Evolutionary conservation across 306 rosid species (phyloP).

Genomic region (Mimosa bimucronata): DNA sequence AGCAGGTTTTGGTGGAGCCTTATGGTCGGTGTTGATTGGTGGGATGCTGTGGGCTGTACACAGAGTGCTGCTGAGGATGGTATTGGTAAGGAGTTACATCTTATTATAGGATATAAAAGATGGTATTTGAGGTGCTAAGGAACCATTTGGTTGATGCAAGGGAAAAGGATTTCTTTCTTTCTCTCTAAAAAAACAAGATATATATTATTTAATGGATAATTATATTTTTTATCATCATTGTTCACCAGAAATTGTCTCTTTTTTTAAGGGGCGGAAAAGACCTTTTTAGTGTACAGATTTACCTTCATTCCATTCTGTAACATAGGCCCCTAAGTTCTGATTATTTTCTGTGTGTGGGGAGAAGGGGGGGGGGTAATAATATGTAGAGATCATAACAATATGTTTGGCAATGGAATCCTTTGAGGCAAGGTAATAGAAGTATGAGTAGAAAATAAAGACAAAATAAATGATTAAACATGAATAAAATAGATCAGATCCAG

Average conservation of each 20-base stretch:
- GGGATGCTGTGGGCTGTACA: slow-evolving; percentile 99
- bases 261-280: neutral
- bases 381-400: neutral
- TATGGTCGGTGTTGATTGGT: slow-evolving; percentile 99
- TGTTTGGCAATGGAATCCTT: neutral
- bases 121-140: neutral
- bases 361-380: neutral
- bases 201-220: neutral
- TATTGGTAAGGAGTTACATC: slow-evolving; percentile 65
- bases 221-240: neutral
- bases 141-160: neutral
- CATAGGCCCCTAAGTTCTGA: neutral
- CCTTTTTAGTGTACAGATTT: neutral
- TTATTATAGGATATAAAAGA: neutral
- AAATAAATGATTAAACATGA: neutral
- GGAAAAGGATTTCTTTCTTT: neutral
- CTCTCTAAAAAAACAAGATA: neutral
- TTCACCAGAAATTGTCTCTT: neutral
- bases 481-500: neutral
- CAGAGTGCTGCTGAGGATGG: slow-evolving; percentile 99
- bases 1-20: slow-evolving; percentile 99
- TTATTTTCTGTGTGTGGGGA: neutral
- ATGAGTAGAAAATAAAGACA: neutral
- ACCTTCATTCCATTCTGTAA: neutral
- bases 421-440: neutral